phyloP scores from a whole-genome alignment of 2,329 filamentous ascomycete species.

The Aspergillus sp. region DNA sequence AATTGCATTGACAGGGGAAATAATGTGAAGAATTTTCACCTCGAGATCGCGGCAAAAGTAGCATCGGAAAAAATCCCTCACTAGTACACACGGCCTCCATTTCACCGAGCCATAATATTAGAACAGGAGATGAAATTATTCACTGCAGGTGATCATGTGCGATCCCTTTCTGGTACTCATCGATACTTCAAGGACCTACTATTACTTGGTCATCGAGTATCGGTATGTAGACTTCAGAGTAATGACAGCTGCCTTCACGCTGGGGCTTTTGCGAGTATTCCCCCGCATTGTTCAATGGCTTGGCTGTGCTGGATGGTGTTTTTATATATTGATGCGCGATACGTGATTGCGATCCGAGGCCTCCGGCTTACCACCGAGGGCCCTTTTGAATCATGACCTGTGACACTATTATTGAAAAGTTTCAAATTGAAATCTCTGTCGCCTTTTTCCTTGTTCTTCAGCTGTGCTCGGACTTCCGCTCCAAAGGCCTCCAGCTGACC shows the following conservation, averaged over 20 bases:
- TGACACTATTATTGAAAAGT: neutral
- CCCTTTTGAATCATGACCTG: neutral
- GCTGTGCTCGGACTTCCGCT: neutral
- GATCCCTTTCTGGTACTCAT: neutral
- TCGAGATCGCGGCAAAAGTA: conserved; percentile 2
- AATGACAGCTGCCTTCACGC: neutral
- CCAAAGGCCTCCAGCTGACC: neutral
- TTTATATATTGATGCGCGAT: neutral
- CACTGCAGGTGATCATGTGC: conserved; percentile 2
- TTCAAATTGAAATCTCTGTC: neutral
- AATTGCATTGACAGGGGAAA: neutral
- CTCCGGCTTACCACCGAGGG: neutral
- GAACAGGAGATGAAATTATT: neutral
- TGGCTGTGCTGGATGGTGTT: neutral
- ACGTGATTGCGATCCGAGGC: neutral
- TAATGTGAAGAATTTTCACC: conserved; percentile 9
- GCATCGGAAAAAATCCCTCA: conserved; percentile 1
- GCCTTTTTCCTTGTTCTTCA: neutral
- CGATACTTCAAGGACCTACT: neutral
- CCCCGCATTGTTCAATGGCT: neutral
- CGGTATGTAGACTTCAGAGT: neutral
- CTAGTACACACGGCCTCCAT: neutral
- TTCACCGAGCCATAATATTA: conserved; percentile 7
- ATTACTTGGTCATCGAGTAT: neutral
- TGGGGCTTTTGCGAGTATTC: neutral